Base-by-base conservation (phyloP, 208 protist genomes). In the Angomonas deanei region DNA sequence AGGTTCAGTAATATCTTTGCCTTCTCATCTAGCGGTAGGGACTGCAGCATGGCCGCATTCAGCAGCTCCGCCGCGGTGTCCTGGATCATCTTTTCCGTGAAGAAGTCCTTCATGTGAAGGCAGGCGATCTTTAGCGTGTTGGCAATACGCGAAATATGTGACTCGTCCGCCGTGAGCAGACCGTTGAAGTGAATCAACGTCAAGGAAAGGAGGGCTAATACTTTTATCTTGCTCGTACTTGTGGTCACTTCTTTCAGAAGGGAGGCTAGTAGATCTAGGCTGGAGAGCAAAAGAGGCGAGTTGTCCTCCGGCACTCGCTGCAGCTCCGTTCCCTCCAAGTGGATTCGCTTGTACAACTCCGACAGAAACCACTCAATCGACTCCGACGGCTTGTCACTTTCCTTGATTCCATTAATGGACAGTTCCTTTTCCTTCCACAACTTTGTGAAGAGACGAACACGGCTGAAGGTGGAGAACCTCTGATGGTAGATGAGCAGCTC, bases 401-500 rank as follows among this genome's bases (percentile, higher is more conserved):
- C 72, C n/a, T 64, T 28, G 47, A 82, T 61, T 10, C 68, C 70
- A 70, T 72, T 84, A 30, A 64, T 52, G 19, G 36, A 36, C 52
- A 92, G 53, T 60, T 74, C 65, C 31, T 77, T 66, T 47, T 79
- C 73, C 58, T 74, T 72, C 17, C 68, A 55, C 3, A 55, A 64
- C 23, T 60, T 52, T 26, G 74, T 81, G 62, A 70, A 71, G 34
- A 90, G 76, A 30, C 75, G 72, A 1, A 84, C 64, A 5, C 59
- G 72, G 48, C 61, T 82, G 64, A 92, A 87, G 11, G 82, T 84
- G 47, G 79, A 88, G 52, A 93, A 89, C 28, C 82, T 81, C 46
- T 86, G 85, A 38, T 91, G 80, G 48, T 82, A 90, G 5, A 82
- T 71, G 23, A 91, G 72, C 42, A 92, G 68, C n/a, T 72, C 84